Evolutionary conservation across 768 basidiomycete genomes (phyloP).

Genomic region (Amanita subjunquillea): DNA sequence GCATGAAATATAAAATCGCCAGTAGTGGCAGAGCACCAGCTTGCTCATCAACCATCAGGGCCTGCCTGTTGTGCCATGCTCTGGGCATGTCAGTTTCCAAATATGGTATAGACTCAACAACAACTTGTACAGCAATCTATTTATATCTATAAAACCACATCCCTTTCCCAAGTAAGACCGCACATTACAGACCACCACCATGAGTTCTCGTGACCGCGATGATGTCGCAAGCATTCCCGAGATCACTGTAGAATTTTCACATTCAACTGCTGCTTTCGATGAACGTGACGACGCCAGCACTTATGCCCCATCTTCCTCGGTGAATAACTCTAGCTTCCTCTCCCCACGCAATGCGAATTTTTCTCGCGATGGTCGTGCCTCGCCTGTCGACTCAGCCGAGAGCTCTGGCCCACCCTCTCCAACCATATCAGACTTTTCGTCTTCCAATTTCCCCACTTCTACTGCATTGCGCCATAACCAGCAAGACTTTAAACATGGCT

Average conservation of each 20-base stretch:
- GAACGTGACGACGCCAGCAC: not conserved
- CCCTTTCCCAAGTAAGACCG: not conserved
- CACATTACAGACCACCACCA: not conserved
- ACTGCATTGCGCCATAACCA: slow-evolving; percentile 58
- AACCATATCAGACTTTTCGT: slow-evolving; percentile 58
- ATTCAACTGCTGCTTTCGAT: slow-evolving; percentile 1
- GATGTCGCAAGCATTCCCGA: slow-evolving; percentile 4
- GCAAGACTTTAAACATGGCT: slow-evolving; percentile 44
- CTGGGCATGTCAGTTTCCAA: not conserved
- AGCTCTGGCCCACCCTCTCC: slow-evolving; percentile 60
- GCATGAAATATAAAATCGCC: no score
- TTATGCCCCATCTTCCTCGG: not conserved
- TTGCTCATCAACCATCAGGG: no score
- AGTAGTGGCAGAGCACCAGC: no score
- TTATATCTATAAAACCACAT: not conserved
- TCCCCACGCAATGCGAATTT: slow-evolving; percentile 11
- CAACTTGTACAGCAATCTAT: slow-evolving; percentile 1
- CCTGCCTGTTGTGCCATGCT: not conserved
- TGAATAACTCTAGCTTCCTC: slow-evolving; percentile 12
- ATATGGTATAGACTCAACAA: not conserved
- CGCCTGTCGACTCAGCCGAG: slow-evolving; percentile 26
- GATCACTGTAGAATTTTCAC: slow-evolving; percentile 5
- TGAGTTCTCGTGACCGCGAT: slow-evolving; percentile 1
- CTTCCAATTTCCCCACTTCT: slow-evolving; percentile 44
- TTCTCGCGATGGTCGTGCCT: slow-evolving; percentile 12